Evolutionary conservation across 306 rosid species (phyloP), one percentile per base, ranked within the genome.

Genomic region (Cucurbita moschata): DNA sequence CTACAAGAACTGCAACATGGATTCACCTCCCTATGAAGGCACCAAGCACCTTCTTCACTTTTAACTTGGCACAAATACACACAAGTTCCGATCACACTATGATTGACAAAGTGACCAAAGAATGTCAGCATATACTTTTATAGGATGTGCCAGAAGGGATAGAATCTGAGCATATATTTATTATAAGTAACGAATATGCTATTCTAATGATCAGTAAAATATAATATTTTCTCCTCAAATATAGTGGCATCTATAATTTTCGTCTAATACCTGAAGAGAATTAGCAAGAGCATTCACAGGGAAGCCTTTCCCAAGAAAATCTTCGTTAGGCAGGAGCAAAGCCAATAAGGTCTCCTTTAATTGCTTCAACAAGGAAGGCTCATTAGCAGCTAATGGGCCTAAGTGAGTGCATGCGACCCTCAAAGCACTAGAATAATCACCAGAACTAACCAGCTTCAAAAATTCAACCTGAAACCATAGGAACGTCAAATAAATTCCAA

Each of bases 341-440:
- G 97, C 96, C 87, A 91, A 71, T 59, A 95, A 84, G 69, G 99
- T 89, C 87, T 95, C 99, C 83, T 95, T 95, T 83, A 95, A 79
- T 40, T 96, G 82, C 84, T 87, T 95, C 76, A 95, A 77, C 72
- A 95, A 82, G 80, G 91, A 51, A 75, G 89, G 91, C 82, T 95
- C 96, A 73, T 75, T 77, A 74, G 99, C 79, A 39, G 97, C 99
- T 61, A 95, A 84, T 66, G 96, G 97, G 76, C 99, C 97, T 83
- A 91, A 83, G 81, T 95, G 91, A 57, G 96, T 79, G 82, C 88
- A 91, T 49, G 99, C 99, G 72, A 95, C 96, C 84, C 72, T 84
- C 83, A 91, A 77, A 73, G 96, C 97, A 80, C 90, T 78, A 77
- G 88, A 83, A 84, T 86, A 82, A 80, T 95, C 96, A 66, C 97